Conservation (phyloP, 768 basidiomycete species). For the Boletellus sp. region DNA sequence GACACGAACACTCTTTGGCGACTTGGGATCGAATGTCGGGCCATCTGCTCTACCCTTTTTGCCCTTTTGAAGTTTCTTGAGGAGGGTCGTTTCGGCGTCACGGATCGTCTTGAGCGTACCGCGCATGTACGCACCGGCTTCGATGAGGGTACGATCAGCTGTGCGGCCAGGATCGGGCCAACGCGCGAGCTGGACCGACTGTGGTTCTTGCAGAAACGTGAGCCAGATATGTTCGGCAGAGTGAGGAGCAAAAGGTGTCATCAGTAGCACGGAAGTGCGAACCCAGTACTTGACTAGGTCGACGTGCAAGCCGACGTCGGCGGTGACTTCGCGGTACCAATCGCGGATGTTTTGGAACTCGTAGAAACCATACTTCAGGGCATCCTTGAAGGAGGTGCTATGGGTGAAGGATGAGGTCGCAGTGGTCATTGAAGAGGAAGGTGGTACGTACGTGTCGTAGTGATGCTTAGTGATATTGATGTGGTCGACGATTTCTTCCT, state of each 20-base stretch:
- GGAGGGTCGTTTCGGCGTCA: slow-evolving; percentile 73
- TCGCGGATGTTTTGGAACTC: slow-evolving; percentile 89
- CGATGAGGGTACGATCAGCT: slow-evolving; percentile 64
- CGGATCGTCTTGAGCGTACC: slow-evolving; percentile 87
- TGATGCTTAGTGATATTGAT: slow-evolving; percentile 77
- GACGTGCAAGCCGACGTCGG: slow-evolving; percentile 85
- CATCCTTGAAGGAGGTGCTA: slow-evolving; percentile 94
- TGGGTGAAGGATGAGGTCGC: neutral
- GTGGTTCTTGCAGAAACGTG: slow-evolving; percentile 63
- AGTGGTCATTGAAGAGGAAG: neutral
- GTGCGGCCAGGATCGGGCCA: slow-evolving; percentile 71
- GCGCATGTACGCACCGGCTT: slow-evolving; percentile 83
- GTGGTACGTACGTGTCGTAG: slow-evolving; percentile 68
- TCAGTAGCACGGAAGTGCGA: slow-evolving; percentile 70
- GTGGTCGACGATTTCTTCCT: slow-evolving; percentile 84
- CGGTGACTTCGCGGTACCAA: slow-evolving; percentile 93
- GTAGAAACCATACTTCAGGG: slow-evolving; percentile 93
- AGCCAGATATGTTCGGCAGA: slow-evolving; percentile 90
- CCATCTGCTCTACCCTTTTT: slow-evolving; percentile 53
- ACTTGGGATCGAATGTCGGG: slow-evolving; percentile 75
- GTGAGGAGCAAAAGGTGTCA: slow-evolving; percentile 89
- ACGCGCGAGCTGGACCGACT: slow-evolving; percentile 75
- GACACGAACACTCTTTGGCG: slow-evolving; percentile 80
- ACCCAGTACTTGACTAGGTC: slow-evolving; percentile 88
- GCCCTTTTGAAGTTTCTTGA: slow-evolving; percentile 77